A percentile compares a stretch with the other conserved stretches of the same genome.
Conservation (phyloP, 352 stramenopile genomes). For the Halophytophthora batemanensis region DNA sequence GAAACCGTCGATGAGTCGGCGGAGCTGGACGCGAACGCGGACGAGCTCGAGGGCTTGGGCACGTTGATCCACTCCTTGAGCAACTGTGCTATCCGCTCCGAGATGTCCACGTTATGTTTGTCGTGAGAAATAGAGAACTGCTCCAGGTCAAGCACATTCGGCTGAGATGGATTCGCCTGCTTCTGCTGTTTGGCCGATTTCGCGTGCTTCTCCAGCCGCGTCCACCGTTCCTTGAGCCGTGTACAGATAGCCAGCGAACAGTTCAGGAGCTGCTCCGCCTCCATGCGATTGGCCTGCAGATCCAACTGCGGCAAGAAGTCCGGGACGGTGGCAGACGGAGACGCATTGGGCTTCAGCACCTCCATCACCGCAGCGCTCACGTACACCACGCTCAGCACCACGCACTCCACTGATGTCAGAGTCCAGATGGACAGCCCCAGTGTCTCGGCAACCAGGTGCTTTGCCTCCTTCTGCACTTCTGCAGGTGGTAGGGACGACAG, state of each 20-base stretch:
- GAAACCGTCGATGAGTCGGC: slow-evolving; percentile 1
- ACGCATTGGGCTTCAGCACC: slow-evolving; percentile 20
- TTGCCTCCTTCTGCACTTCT: slow-evolving; percentile 68
- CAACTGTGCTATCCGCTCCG: slow-evolving; percentile 41
- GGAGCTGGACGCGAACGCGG: slow-evolving; percentile 11
- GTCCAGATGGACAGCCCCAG: slow-evolving; percentile 66
- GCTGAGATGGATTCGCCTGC: slow-evolving; percentile 8
- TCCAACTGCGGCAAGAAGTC: slow-evolving; percentile 50
- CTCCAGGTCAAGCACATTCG: slow-evolving; percentile 48
- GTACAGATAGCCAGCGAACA: slow-evolving; percentile 55
- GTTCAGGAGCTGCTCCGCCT: slow-evolving; percentile 50
- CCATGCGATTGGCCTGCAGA: slow-evolving; percentile 32
- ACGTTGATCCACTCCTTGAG: slow-evolving; percentile 61
- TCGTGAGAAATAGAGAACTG: slow-evolving; percentile 50
- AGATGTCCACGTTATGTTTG: slow-evolving; percentile 53
- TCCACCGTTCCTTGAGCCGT: slow-evolving; percentile 61
- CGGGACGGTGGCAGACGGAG: slow-evolving; percentile 16
- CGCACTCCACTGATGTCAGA: slow-evolving; percentile 53
- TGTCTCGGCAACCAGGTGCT: slow-evolving; percentile 51
- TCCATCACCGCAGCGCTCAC: slow-evolving; percentile 54
- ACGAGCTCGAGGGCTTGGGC: slow-evolving; percentile 20
- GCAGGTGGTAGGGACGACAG: slow-evolving; percentile 23
- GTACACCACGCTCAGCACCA: slow-evolving; percentile 68
- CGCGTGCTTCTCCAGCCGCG: slow-evolving; percentile 49
- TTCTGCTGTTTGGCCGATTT: slow-evolving; percentile 30